Evolutionary conservation across 208 protist species (phyloP).

Genomic region (Endotrypanum monterogeii): DNA sequence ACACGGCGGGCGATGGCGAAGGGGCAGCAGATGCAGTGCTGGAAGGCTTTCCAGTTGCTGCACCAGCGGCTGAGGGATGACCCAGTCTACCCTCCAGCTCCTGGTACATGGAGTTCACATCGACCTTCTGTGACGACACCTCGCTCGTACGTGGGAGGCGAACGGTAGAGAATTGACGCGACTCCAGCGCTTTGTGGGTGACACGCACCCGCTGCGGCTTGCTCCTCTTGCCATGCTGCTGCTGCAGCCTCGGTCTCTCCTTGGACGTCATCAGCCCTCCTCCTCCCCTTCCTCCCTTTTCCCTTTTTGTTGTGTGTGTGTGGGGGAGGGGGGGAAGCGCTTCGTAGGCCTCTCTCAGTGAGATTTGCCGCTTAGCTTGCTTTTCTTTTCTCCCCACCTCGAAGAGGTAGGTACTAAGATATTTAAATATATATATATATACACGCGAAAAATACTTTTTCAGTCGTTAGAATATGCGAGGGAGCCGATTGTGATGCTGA

Average conservation of each 20-base stretch:
- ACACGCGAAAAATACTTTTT: no score
- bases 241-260: conserved; percentile 1
- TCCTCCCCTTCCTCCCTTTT: no score
- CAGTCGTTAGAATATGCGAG: no score
- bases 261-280: conserved; percentile 34
- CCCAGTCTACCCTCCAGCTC: not conserved
- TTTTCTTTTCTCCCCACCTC: no score
- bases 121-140: conserved; percentile 39
- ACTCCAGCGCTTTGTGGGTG: conserved; percentile 81
- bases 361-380: no score
- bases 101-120: conserved; percentile 59
- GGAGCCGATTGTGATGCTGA: no score
- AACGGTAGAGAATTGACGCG: conserved; percentile 75
- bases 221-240: conserved; percentile 27
- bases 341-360: no score
- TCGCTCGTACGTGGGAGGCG: conserved; percentile 63
- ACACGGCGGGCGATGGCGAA: conserved; percentile 16
- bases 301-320: no score
- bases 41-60: not conserved
- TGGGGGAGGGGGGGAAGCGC: no score
- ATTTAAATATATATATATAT: no score
- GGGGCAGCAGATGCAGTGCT: conserved; percentile 3
- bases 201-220: conserved; percentile 73
- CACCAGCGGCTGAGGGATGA: not conserved
- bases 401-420: no score